Evolutionary conservation across 371 early-diverging fungal species (phyloP).

Genomic region (Circinella umbellata): DNA sequence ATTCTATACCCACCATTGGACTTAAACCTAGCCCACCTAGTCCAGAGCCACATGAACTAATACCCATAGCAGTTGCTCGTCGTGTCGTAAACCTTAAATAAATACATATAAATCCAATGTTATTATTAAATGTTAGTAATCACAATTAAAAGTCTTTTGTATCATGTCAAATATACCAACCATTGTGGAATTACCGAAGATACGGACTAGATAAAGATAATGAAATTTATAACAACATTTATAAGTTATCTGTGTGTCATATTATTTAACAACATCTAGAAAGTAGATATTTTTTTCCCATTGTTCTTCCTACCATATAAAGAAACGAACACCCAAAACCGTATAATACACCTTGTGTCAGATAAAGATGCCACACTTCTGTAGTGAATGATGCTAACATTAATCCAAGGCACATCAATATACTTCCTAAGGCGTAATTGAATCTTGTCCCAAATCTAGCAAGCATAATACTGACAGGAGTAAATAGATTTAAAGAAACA

Average conservation of each 20-base stretch:
- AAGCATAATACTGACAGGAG: constrained; percentile 48
- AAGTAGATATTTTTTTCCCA: neutral
- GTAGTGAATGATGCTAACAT: constrained; percentile 51
- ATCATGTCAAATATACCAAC: neutral
- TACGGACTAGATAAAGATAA: constrained; percentile 20
- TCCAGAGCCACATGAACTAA: neutral
- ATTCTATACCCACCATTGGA: neutral
- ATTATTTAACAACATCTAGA: too few species aligned
- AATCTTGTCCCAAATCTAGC: constrained; percentile 43
- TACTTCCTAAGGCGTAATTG: constrained; percentile 42
- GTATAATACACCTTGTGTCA: constrained; percentile 57
- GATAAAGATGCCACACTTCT: constrained; percentile 60
- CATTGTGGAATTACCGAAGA: constrained; percentile 45
- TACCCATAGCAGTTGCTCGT: neutral
- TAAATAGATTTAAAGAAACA: constrained; percentile 46
- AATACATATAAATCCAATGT: neutral
- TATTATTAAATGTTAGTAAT: neutral
- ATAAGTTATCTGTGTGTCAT: too few species aligned
- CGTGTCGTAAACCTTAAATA: neutral
- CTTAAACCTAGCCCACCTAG: neutral
- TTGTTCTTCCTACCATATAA: constrained; percentile 32
- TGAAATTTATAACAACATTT: too few species aligned
- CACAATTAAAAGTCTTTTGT: too few species aligned
- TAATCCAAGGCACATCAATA: constrained; percentile 53
- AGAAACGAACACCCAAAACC: constrained; percentile 47